phyloP scores from a whole-genome alignment of 2,329 filamentous ascomycete species.

The Aspergillus ruber region DNA sequence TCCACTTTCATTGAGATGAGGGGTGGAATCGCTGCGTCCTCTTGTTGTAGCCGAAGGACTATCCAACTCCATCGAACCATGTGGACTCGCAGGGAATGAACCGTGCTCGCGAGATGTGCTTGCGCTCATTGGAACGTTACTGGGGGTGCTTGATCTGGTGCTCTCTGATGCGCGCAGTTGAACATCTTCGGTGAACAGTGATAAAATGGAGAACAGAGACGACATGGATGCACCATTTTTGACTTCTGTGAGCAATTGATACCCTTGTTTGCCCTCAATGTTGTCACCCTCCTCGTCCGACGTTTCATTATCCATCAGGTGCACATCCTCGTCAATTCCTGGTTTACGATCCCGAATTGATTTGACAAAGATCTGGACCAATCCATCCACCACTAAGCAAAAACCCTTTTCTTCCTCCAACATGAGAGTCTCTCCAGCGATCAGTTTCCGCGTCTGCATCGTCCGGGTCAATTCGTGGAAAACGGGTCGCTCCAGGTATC shows the following conservation, averaged over 20 bases:
- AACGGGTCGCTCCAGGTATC: constrained; percentile 89
- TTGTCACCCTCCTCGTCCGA: constrained; percentile 63
- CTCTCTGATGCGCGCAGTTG: constrained; percentile 64
- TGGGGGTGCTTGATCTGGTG: constrained; percentile 33
- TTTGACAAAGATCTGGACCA: constrained; percentile 98
- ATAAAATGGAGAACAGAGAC: constrained; percentile 93
- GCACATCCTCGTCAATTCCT: constrained; percentile 36
- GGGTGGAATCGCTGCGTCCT: constrained; percentile 13
- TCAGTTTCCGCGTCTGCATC: constrained; percentile 96
- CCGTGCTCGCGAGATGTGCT: constrained; percentile 27
- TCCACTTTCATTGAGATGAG: constrained; percentile 18
- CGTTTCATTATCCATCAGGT: constrained; percentile 40
- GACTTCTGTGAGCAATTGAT: constrained; percentile 92
- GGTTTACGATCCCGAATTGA: constrained; percentile 53
- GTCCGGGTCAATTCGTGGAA: constrained; percentile 96
- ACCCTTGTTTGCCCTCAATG: constrained; percentile 65
- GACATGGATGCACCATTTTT: constrained; percentile 98
- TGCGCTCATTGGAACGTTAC: constrained; percentile 17
- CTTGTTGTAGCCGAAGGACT: constrained; percentile 21
- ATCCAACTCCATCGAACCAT: constrained; percentile 12
- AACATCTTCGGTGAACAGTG: constrained; percentile 92
- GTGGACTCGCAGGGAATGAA: constrained; percentile 36
- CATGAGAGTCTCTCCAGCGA: constrained; percentile 90
- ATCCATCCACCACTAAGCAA: constrained; percentile 89
- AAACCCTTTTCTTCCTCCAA: constrained; percentile 98